Evolutionary conservation across 306 rosid genomes (phyloP), one percentile per base, ranked within the genome.

Genomic region (Lagenaria siceraria): DNA sequence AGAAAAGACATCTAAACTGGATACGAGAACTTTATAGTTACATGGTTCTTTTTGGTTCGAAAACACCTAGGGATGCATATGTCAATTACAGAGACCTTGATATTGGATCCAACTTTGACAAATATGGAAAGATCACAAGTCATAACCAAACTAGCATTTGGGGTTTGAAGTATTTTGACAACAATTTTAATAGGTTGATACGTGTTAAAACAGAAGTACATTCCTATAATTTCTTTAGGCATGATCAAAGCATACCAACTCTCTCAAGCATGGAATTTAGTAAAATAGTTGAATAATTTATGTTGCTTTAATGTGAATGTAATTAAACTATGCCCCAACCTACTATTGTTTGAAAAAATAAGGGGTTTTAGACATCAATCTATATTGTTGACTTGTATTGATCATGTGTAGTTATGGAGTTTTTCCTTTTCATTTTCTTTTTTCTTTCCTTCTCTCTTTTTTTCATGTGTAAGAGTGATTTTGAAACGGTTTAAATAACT

Each of bases 231-330:
- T 61, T 61, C 68, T 61, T 61, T 29, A 61, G 38, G 68, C 68
- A 61, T 29, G 98, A 93, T 55, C 98, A 93, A 69, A 93, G 98
- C 80, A 93, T 93, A 27, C 98, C 98, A 5, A 15, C 70, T 14
- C 11, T 62, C 19, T 31, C 54, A 10, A 40, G 15, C 5, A 13
- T 4, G 12, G 17, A 48, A 12, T 48, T 48, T 48, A 48, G 12
- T 12, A 35, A 35, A 35, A 48, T 48, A 48, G 18, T 7, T 13
- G 15, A 48, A 14, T 12, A 48, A 13, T 48, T 0, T 48, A 35
- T 35, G 6, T 35, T 35, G 4, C 38, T 4, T 3, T 35, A 2
- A 35, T 35, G 38, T 35, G 38, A 35, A 0, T 35, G 38, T 35
- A 35, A 35, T 0, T 35, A 7, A 35, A 35, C 6, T 35, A 35